phyloP scores from a whole-genome alignment of 768 basidiomycete species.

The Rickenella mellea region DNA sequence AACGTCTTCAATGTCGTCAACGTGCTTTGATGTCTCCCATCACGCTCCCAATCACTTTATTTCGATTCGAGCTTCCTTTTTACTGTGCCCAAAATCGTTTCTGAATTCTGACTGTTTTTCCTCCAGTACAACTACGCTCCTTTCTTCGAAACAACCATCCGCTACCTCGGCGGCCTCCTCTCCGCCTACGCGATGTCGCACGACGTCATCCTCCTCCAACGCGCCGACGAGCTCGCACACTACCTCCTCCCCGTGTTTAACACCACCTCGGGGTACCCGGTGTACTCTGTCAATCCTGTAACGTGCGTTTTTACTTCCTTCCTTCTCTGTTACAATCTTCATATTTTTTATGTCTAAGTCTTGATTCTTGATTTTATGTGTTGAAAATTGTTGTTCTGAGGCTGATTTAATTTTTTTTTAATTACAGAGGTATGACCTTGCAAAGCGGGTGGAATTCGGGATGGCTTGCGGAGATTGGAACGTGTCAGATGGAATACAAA shows the following conservation, averaged over 20 bases:
- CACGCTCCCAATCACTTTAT: no score
- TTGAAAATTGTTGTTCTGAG: neutral
- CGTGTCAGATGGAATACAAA: constrained; percentile 75
- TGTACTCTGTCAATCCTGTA: constrained; percentile 57
- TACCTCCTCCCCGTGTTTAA: constrained; percentile 65
- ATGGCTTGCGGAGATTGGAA: constrained; percentile 61
- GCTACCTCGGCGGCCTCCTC: constrained; percentile 82
- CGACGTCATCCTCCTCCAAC: constrained; percentile 49
- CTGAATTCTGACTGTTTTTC: neutral
- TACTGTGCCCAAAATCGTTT: no score
- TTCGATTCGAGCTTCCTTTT: no score
- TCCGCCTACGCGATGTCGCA: constrained; percentile 73
- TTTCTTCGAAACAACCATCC: constrained; percentile 82
- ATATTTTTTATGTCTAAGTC: no score
- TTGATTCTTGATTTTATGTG: neutral
- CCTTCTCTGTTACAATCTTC: neutral
- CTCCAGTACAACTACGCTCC: constrained; percentile 27
- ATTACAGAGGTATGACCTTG: neutral
- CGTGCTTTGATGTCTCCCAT: no score
- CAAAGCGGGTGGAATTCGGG: constrained; percentile 6
- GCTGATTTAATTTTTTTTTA: neutral
- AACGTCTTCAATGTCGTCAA: no score
- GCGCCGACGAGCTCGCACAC: constrained; percentile 73
- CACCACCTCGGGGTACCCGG: constrained; percentile 61
- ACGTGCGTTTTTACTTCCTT: constrained; percentile 30